Percentiles rank a stretch among this genome's conserved stretches.
phyloP scores from a whole-genome alignment of 345 rosid genomes.

The Salix udensis region DNA sequence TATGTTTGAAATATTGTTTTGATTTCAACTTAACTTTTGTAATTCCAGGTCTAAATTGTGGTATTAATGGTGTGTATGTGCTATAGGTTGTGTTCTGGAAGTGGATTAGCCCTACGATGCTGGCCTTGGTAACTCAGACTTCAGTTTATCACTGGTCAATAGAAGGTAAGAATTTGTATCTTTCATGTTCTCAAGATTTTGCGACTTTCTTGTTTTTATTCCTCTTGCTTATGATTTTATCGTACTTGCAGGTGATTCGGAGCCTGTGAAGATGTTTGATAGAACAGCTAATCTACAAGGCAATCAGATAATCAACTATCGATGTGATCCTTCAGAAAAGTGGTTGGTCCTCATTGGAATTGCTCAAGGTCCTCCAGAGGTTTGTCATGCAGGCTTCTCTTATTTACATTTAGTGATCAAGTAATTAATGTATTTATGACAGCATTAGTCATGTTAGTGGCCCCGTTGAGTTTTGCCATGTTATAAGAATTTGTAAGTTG shows the following conservation, averaged over 20 bases:
- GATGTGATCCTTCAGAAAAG: slow-evolving; percentile 86
- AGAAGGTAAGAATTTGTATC: slow-evolving; percentile 49
- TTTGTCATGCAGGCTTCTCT: slow-evolving; percentile 15
- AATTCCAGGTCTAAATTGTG: background rate
- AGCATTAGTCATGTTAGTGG: background rate
- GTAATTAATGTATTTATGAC: background rate
- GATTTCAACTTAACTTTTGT: background rate
- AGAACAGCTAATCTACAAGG: slow-evolving; percentile 77
- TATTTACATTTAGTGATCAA: background rate
- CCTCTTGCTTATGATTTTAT: background rate
- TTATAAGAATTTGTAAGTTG: background rate
- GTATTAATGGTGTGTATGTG: background rate
- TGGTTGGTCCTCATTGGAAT: slow-evolving; percentile 95
- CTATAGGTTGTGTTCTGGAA: slow-evolving; percentile 89
- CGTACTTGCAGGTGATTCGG: slow-evolving; percentile 65
- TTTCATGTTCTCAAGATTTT: background rate
- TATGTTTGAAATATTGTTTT: background rate
- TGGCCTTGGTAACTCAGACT: slow-evolving; percentile 83
- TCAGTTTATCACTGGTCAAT: slow-evolving; percentile 93
- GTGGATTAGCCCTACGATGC: slow-evolving; percentile 80
- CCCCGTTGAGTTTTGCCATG: background rate
- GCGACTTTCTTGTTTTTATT: background rate
- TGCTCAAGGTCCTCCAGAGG: slow-evolving; percentile 95
- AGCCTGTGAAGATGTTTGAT: slow-evolving; percentile 88
- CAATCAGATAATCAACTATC: slow-evolving; percentile 92